Base-by-base conservation (phyloP, 2,329 filamentous ascomycete species). In the Ophiocordyceps sinensis region DNA sequence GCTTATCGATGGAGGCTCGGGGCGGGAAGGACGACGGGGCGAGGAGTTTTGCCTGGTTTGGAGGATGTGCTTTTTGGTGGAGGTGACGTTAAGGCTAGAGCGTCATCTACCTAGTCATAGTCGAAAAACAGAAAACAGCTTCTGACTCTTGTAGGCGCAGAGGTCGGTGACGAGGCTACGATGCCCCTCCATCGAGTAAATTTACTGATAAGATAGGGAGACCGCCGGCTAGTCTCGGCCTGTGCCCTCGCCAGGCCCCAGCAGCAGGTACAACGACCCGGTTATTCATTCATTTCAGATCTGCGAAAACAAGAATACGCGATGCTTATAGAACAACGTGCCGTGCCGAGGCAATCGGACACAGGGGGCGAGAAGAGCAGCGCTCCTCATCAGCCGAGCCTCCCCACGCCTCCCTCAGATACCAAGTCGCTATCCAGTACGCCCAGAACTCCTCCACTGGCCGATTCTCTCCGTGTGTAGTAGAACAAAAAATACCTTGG, bases 361-460 rank as follows among this genome's bases (percentile, higher is more conserved):
- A 35, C 32, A 15, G 32, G 32, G 9, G 15, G 32, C 10, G 32
- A 10, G 30, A 14, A 13, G 32, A 35, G 11, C 31, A 35, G 9
- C 23, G 23, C 15, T 5, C 32, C 15, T 35, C 13, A 6, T 35
- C n/a, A 17, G 15, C 32, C 32, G 5, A 35, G 17, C 14, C 32
- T 15, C 9, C 32, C 32, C 17, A 21, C 14, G 32, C 32, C 26
- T 21, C 39, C 39, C 29, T 29, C 39, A 28, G 39, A 41, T 41
- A 41, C 37, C 39, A 41, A 41, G 34, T 42, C 41, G 29, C 41
- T 39, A 32, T 26, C 28, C 40, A 15, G 12, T 37, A 37, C 40
- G 31, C 36, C 23, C 21, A 36, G 28, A 40, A 28, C 26, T 6
- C 38, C 17, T n/a, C 17, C 19, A n/a, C 12, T 32, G 21, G 17